Conservation (phyloP, 208 protist species). For the Trypanosoma conorhini region DNA sequence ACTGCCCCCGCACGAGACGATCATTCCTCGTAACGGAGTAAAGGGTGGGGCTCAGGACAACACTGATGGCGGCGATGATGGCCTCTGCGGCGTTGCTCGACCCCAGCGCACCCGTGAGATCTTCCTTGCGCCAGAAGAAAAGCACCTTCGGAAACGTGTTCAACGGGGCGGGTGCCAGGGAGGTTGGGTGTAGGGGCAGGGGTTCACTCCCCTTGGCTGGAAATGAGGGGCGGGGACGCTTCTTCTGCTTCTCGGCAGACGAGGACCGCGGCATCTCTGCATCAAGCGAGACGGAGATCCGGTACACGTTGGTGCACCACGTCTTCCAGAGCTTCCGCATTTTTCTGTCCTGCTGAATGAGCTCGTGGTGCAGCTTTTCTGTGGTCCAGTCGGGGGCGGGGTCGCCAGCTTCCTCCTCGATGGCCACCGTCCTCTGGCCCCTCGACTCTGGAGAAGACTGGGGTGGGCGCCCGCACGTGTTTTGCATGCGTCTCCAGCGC, state of each 20-base stretch:
- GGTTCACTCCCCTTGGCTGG: conserved; percentile 23
- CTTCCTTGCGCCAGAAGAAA: conserved; percentile 58
- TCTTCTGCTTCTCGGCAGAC: conserved; percentile 14
- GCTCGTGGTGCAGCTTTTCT: conserved; percentile 37
- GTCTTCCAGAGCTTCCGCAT: conserved; percentile 37
- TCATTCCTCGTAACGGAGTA: conserved; percentile 41
- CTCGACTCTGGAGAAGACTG: neutral
- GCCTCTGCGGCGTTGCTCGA: conserved; percentile 9
- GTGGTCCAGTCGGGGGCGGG: conserved; percentile 28
- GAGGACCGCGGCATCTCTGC: conserved; percentile 3
- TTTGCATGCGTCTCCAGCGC: conserved; percentile 50
- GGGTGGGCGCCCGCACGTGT: neutral
- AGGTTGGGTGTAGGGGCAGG: neutral
- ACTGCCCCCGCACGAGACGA: conserved; percentile 47
- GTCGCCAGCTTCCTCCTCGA: conserved; percentile 11
- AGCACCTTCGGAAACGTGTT: conserved; percentile 62
- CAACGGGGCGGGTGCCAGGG: neutral
- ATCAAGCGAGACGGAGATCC: conserved; percentile 1
- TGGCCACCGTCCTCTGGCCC: neutral
- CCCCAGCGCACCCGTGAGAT: conserved; percentile 26
- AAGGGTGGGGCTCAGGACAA: conserved; percentile 10
- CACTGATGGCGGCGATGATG: conserved; percentile 22
- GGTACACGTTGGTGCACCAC: conserved; percentile 39
- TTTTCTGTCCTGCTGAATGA: conserved; percentile 43
- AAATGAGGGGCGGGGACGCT: conserved; percentile 5